A percentile compares a stretch with the other conserved stretches of the same genome.
Conservation (phyloP, 1,284 basidiomycete genomes). For the Takashimella tepidaria region DNA sequence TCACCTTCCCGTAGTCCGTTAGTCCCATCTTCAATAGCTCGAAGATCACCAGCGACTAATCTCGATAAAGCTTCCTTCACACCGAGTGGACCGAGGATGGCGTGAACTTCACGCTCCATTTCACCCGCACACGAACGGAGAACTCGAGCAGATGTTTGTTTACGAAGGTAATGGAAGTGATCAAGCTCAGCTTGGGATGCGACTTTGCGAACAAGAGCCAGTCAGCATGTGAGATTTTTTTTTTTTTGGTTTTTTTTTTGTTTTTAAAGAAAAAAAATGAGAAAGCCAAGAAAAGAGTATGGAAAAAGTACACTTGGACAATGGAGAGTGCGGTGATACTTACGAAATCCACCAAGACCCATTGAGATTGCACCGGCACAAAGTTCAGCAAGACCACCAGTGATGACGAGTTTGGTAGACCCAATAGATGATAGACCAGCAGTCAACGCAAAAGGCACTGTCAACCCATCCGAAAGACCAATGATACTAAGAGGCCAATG, state of each 20-base stretch:
- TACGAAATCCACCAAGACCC: slow-evolving; percentile 90
- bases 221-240: no score
- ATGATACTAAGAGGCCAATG: slow-evolving; percentile 68
- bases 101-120: slow-evolving; percentile 90
- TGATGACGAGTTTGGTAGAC: slow-evolving; percentile 77
- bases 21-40: slow-evolving; percentile 57
- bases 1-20: slow-evolving; percentile 18
- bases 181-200: slow-evolving; percentile 94
- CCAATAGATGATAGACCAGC: slow-evolving; percentile 81
- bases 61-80: slow-evolving; percentile 75
- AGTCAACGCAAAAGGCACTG: slow-evolving; percentile 85
- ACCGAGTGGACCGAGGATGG: slow-evolving; percentile 80
- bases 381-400: slow-evolving; percentile 86
- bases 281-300: not conserved
- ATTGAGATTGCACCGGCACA: slow-evolving; percentile 91
- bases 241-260: no score
- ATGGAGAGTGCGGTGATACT: not conserved
- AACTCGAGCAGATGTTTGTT: slow-evolving; percentile 73
- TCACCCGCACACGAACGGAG: slow-evolving; percentile 82
- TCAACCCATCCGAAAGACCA: slow-evolving; percentile 91
- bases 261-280: not conserved
- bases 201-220: slow-evolving; percentile 48
- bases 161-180: slow-evolving; percentile 77
- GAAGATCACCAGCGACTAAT: slow-evolving; percentile 68
- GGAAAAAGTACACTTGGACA: no score